phyloP scores from a whole-genome alignment of 768 basidiomycete species.

The Amanita thiersii region DNA sequence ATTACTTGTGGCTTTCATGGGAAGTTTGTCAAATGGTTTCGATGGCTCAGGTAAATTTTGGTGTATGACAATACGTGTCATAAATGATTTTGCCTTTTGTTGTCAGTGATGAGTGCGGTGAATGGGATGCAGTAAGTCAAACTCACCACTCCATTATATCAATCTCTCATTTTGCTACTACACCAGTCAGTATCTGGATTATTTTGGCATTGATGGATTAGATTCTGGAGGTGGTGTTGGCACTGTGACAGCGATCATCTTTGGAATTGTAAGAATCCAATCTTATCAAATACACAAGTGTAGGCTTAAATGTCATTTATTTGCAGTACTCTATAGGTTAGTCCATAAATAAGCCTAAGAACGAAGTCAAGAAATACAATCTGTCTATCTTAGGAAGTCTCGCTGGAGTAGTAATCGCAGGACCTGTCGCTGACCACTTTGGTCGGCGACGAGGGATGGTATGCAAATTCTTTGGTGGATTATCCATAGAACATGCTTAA shows the following conservation, averaged over 20 bases:
- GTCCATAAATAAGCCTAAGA: no score
- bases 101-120: constrained; percentile 39
- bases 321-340: constrained; percentile 35
- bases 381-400: constrained; percentile 20
- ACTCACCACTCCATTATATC: neutral
- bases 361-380: no score
- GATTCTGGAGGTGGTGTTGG: constrained; percentile 36
- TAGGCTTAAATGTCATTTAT: no score
- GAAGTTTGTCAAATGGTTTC: constrained; percentile 37
- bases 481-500: neutral
- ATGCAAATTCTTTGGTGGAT: constrained; percentile 5
- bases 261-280: constrained; percentile 37
- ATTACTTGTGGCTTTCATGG: constrained; percentile 35
- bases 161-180: constrained; percentile 1
- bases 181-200: constrained; percentile 29
- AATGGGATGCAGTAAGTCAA: constrained; percentile 36
- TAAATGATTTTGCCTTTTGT: neutral
- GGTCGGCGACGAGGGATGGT: constrained; percentile 40
- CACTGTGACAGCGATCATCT: constrained; percentile 34
- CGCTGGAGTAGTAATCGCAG: constrained; percentile 29
- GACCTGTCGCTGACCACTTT: constrained; percentile 32
- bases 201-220: constrained; percentile 29
- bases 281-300: no score
- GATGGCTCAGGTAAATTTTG: constrained; percentile 31
- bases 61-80: neutral